Percentiles rank a stretch among this genome's conserved stretches.
phyloP scores from a whole-genome alignment of 495 filamentous ascomycete genomes.

The Achaetomiella virescens region DNA sequence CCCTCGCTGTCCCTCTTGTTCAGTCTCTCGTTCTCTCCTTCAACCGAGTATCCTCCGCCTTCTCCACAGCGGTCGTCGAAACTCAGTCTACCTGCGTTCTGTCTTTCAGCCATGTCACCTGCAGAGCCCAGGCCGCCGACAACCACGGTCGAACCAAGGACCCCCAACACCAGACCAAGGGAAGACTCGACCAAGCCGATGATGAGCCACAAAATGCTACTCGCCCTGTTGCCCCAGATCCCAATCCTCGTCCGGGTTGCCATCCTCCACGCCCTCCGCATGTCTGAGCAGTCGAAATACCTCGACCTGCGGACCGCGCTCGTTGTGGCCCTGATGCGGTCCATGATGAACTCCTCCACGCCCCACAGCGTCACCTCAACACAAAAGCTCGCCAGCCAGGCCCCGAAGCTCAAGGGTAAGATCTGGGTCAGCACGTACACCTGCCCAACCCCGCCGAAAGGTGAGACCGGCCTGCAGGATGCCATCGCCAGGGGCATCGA shows the following conservation, averaged over 20 bases:
- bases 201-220: constrained; percentile 29
- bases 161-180: too few relatives aligned
- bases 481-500: constrained; percentile 60
- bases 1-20: too few relatives aligned
- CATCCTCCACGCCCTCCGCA: constrained; percentile 58
- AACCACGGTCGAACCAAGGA: too few relatives aligned
- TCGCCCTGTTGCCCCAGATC: constrained; percentile 50
- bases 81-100: too few relatives aligned
- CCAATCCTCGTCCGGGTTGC: constrained; percentile 63
- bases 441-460: constrained; percentile 38
- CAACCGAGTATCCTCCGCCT: too few relatives aligned
- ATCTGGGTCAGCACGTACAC: constrained; percentile 73
- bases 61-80: too few relatives aligned
- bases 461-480: constrained; percentile 51
- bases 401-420: constrained; percentile 65
- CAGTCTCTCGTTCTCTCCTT: too few relatives aligned
- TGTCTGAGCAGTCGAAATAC: constrained; percentile 63
- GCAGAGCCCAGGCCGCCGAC: neutral
- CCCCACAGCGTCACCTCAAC: constrained; percentile 50
- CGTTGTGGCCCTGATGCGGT: constrained; percentile 62
- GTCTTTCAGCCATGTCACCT: constrained; percentile 2
- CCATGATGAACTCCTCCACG: constrained; percentile 43
- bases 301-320: constrained; percentile 75
- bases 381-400: constrained; percentile 56
- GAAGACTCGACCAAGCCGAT: neutral